Conservation (phyloP, 352 stramenopile genomes). For the Globisporangium polare region DNA sequence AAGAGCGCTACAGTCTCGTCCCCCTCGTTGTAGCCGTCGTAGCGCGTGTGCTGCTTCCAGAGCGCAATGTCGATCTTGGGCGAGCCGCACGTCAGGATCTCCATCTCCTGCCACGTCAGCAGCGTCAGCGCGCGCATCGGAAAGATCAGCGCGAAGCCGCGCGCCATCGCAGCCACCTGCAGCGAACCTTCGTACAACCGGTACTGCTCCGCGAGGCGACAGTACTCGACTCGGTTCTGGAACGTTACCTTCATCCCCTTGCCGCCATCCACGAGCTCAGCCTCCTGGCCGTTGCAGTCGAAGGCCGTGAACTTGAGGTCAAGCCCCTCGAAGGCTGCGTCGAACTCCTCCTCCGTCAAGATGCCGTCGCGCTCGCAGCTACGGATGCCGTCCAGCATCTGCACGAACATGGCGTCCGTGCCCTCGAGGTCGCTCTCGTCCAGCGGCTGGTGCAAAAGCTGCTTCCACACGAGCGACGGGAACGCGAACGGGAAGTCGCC, state of each 20-base stretch:
- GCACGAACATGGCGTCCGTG: conserved; percentile 87
- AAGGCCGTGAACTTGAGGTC: conserved; percentile 81
- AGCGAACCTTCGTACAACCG: conserved; percentile 72
- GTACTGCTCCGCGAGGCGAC: conserved; percentile 67
- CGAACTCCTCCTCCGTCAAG: conserved; percentile 72
- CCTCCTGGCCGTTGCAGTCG: conserved; percentile 77
- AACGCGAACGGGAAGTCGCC: conserved; percentile 92
- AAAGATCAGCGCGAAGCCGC: conserved; percentile 82
- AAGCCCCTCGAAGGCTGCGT: conserved; percentile 68
- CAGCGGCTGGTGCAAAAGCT: conserved; percentile 80
- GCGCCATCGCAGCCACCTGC: conserved; percentile 72
- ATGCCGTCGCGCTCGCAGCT: conserved; percentile 83
- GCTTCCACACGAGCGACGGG: conserved; percentile 92
- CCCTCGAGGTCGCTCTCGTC: conserved; percentile 80
- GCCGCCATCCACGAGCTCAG: conserved; percentile 80
- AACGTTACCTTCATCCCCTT: conserved; percentile 69
- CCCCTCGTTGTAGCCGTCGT: conserved; percentile 86
- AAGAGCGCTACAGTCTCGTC: conserved; percentile 86
- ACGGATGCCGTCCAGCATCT: conserved; percentile 86
- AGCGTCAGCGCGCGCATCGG: conserved; percentile 84
- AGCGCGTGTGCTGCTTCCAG: conserved; percentile 82
- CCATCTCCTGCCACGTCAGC: conserved; percentile 89
- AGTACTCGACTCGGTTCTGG: conserved; percentile 85
- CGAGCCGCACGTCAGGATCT: conserved; percentile 88
- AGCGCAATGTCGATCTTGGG: conserved; percentile 90